Percentiles rank a stretch among this genome's conserved stretches.
These are phyloP conservation scores for Phialocephala subalpina DNA, from an alignment of 2,329 filamentous ascomycete species.

Conservation along the genomic window DNA sequence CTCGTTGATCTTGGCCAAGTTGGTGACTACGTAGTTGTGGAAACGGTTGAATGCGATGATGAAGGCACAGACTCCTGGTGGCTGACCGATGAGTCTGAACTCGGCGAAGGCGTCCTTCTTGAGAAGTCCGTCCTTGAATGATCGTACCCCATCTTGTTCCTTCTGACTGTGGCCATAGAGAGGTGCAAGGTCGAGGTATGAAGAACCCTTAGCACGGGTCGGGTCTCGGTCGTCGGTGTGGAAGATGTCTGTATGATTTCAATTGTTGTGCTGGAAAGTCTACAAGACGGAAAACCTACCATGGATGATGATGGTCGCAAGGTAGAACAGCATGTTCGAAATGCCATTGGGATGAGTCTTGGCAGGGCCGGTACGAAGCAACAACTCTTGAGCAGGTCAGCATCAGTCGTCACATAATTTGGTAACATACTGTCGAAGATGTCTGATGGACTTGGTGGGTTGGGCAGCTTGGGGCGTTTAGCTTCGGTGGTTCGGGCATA, in stretches of 20 bases:
- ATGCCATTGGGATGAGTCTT: conserved; percentile 51
- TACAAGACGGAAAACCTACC: conserved; percentile 40
- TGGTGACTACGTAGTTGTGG: conserved; percentile 84
- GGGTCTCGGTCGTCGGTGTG: conserved; percentile 34
- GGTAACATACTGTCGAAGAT: neutral
- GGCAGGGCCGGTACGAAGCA: neutral
- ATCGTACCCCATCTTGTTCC: conserved; percentile 62
- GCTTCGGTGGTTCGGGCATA: neutral
- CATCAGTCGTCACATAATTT: neutral
- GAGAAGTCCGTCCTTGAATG: conserved; percentile 72
- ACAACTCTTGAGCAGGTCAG: neutral
- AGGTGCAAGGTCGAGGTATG: conserved; percentile 56
- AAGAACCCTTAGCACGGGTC: conserved; percentile 36
- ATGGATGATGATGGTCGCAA: conserved; percentile 61
- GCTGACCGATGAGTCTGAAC: conserved; percentile 71
- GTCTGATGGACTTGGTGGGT: neutral
- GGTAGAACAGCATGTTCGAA: conserved; percentile 56
- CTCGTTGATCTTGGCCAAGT: conserved; percentile 84
- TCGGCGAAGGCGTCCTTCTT: conserved; percentile 77
- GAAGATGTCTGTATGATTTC: conserved; percentile 41
- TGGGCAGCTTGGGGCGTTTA: neutral
- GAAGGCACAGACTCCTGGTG: conserved; percentile 73
- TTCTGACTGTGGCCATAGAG: conserved; percentile 51
- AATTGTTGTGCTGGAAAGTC: conserved; percentile 29
- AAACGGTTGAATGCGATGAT: conserved; percentile 83